Conservation (phyloP, 2,329 filamentous ascomycete genomes). For the Lasiodiplodia hormozganensis region DNA sequence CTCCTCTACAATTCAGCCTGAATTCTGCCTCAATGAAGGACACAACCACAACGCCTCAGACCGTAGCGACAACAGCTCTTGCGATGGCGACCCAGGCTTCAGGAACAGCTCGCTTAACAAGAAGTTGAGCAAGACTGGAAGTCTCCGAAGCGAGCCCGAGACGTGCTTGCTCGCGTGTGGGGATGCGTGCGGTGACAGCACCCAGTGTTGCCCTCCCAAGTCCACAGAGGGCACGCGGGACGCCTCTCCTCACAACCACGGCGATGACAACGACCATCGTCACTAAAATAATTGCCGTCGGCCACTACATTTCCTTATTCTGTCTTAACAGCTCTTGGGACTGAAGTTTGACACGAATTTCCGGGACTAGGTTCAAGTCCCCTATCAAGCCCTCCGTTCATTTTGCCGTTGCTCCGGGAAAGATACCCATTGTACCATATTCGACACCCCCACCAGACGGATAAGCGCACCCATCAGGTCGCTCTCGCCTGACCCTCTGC, state of each 20-base stretch:
- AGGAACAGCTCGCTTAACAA: neutral
- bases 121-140: constrained; percentile 41
- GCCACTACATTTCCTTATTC: neutral
- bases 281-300: neutral
- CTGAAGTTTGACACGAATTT: neutral
- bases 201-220: constrained; percentile 50
- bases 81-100: constrained; percentile 31
- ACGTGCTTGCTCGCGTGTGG: constrained; percentile 53
- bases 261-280: constrained; percentile 11
- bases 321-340: neutral
- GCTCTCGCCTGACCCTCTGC: neutral
- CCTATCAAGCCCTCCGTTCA: neutral
- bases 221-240: constrained; percentile 20
- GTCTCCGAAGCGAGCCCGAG: constrained; percentile 43
- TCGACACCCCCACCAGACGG: neutral
- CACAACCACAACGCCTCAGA: constrained; percentile 50
- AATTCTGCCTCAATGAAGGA: constrained; percentile 64
- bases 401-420: constrained; percentile 11
- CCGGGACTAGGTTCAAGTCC: neutral
- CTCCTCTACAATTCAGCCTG: constrained; percentile 95
- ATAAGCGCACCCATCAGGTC: neutral
- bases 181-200: constrained; percentile 50
- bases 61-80: constrained; percentile 32
- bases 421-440: constrained; percentile 19
- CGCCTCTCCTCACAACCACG: constrained; percentile 14